Percentiles rank a stretch among this genome's conserved stretches.
phyloP scores from a whole-genome alignment of 148 eudicot species.

The Vaccinium vitisidaea region DNA sequence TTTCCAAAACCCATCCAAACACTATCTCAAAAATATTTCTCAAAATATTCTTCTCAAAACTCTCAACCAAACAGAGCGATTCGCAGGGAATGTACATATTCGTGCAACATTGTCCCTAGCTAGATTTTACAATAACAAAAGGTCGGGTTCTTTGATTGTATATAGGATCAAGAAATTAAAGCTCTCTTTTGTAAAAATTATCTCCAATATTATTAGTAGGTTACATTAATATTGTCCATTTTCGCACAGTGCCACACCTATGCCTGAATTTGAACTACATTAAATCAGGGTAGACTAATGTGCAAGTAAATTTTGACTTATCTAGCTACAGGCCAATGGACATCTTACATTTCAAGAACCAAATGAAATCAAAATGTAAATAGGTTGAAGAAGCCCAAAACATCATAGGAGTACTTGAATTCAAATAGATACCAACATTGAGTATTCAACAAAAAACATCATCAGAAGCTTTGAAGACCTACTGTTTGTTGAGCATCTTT shows the following conservation, averaged over 20 bases:
- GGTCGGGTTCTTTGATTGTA: not conserved
- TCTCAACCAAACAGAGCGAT: too few relatives aligned
- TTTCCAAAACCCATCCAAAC: too few relatives aligned
- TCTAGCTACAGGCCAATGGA: not conserved
- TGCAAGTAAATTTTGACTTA: not conserved
- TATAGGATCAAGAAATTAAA: not conserved
- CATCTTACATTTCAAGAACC: not conserved
- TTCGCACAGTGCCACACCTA: not conserved
- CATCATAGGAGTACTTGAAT: not conserved
- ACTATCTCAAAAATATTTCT: too few relatives aligned
- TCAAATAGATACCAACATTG: not conserved
- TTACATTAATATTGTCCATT: not conserved
- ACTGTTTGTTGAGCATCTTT: conserved; percentile 99
- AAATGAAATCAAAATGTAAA: conserved; percentile 4
- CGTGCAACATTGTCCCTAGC: conserved; percentile 2
- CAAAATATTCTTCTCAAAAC: too few relatives aligned
- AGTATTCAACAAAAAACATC: not conserved
- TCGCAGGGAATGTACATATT: conserved; percentile 11
- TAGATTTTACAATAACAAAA: not conserved
- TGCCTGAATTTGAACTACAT: not conserved
- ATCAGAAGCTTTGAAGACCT: conserved; percentile 27
- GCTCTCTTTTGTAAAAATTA: not conserved
- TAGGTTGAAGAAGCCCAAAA: not conserved
- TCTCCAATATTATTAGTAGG: not conserved
- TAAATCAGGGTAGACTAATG: not conserved